Evolutionary conservation across 768 basidiomycete species (phyloP), one percentile per base, ranked within the genome.

Genomic region (Clitopilus passeckerianus): DNA sequence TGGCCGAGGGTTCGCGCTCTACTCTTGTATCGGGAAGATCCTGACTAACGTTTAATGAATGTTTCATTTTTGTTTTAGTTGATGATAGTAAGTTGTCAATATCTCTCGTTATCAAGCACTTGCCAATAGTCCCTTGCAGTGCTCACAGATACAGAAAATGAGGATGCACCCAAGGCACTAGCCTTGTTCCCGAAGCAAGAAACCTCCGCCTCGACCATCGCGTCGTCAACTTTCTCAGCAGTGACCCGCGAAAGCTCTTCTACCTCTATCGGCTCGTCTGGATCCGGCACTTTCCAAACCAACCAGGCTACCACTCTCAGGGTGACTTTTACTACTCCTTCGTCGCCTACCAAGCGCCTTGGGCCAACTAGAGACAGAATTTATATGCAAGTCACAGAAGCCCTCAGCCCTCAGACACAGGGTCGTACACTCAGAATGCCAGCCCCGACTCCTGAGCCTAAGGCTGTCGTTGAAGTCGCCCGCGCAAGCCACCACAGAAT

Each of bases 61-160:
- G 27, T 4, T 30, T 7, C 27, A 30, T 30, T 30, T 30, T 30
- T 30, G 27, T 3, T 30, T 30, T 30, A 30, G 27, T 30, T 7
- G 7, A 30, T 3, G 27, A 20, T 33, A 15, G 56, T 59, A 46
- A 22, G 54, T 61, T 33, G 20, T 8, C n/a, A 23, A 23, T 12
- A 10, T 54, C 22, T 43, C 27, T 24, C 27, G 27, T 30, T 7
- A 30, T 30, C 7, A 30, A 30, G 35, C 53, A 5, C 43, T 33
- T 22, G 16, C 37, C 3, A 41, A 44, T 53, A 53, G 15, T 23
- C 3, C 20, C n/a, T 54, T 43, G 16, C 34, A 66, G 63, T 62
- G n/a, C 60, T 61, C 7, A 64, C 53, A 6, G 65, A 65, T 14
- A 63, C 64, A 1, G 67, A 68, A 16, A 18, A 50, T 18, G 16